phyloP scores from a whole-genome alignment of 352 stramenopile species.

The Globisporangium canariense region DNA sequence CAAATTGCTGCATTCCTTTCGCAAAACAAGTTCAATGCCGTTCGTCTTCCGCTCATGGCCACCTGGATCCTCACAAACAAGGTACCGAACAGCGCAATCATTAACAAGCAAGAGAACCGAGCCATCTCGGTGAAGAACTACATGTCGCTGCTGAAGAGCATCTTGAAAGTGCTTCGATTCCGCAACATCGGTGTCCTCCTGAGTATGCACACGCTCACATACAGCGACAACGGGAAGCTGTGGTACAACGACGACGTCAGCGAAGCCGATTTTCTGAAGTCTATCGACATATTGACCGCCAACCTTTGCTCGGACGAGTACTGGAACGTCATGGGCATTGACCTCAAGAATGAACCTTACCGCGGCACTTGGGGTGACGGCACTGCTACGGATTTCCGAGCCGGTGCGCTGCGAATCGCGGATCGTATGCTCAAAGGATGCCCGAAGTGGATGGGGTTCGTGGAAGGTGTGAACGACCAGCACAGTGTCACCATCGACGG shows the following conservation, averaged over 20 bases:
- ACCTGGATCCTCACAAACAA: constrained; percentile 60
- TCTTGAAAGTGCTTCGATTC: constrained; percentile 51
- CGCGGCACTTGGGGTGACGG: constrained; percentile 31
- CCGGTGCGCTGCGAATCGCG: constrained; percentile 25
- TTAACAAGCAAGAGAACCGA: constrained; percentile 58
- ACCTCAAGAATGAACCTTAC: constrained; percentile 41
- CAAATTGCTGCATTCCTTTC: constrained; percentile 63
- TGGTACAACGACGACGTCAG: constrained; percentile 39
- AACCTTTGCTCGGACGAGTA: constrained; percentile 31
- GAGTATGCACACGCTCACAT: constrained; percentile 61
- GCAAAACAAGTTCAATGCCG: constrained; percentile 74
- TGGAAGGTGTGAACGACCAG: constrained; percentile 32
- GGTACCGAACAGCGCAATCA: constrained; percentile 35
- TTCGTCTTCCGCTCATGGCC: constrained; percentile 65
- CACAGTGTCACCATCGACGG: constrained; percentile 27
- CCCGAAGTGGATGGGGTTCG: constrained; percentile 35
- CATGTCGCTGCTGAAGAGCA: constrained; percentile 44
- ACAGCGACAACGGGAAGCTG: constrained; percentile 34
- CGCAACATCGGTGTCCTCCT: constrained; percentile 56
- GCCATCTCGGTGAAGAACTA: constrained; percentile 53
- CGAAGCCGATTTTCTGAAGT: constrained; percentile 26
- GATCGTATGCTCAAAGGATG: constrained; percentile 34
- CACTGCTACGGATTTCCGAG: constrained; percentile 25
- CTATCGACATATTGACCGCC: constrained; percentile 30
- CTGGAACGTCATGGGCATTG: constrained; percentile 41